Evolutionary conservation across 306 rosid species (phyloP).

Genomic region (Rubus parviflorus): DNA sequence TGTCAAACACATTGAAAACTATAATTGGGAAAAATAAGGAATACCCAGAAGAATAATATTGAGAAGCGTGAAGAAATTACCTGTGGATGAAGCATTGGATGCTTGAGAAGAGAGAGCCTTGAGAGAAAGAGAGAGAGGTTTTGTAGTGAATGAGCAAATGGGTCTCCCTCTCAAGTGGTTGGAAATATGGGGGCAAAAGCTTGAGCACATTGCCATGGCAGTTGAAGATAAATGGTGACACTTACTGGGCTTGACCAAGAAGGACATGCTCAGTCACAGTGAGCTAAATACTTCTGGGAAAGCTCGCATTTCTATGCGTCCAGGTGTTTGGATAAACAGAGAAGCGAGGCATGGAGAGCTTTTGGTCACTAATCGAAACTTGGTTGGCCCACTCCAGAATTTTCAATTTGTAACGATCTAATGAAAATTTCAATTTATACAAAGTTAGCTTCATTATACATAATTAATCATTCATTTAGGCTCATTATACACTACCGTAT

Average conservation of each 20-base stretch:
- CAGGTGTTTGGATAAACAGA: constrained; percentile 32
- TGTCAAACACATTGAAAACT: background rate
- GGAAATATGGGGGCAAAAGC: constrained; percentile 53
- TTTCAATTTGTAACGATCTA: no score
- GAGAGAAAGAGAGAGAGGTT: constrained; percentile 33
- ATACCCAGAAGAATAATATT: background rate
- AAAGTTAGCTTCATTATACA: no score
- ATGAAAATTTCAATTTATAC: no score
- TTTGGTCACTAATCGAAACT: background rate
- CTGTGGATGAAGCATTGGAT: constrained; percentile 42
- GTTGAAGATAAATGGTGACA: constrained; percentile 41
- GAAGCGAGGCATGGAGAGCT: background rate
- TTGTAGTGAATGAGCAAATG: constrained; percentile 21
- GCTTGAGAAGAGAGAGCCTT: constrained; percentile 47
- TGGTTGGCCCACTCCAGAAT: background rate
- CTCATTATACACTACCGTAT: no score
- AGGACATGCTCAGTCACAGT: constrained; percentile 18
- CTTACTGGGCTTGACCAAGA: constrained; percentile 32
- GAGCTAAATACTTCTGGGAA: background rate
- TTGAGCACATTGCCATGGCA: constrained; percentile 62
- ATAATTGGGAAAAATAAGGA: background rate
- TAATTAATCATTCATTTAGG: no score
- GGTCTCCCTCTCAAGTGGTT: constrained; percentile 37
- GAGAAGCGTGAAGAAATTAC: constrained; percentile 11
- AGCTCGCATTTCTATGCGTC: constrained; percentile 33